Evolutionary conservation across 2,329 filamentous ascomycete genomes (phyloP), one percentile per base, ranked within the genome.

Genomic region (Fusarium nurragi): DNA sequence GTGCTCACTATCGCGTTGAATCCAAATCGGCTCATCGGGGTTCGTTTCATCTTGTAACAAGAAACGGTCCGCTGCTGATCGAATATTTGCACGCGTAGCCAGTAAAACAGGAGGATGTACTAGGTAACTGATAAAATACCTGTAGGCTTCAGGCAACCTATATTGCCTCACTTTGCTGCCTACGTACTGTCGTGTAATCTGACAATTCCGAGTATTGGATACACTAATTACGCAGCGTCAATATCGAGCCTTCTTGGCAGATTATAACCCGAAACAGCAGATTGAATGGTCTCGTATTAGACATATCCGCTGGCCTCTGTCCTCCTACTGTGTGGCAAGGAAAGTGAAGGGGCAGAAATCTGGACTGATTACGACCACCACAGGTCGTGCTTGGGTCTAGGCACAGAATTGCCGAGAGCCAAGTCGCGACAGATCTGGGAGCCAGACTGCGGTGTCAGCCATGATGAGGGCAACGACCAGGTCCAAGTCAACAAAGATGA

Each of bases 371-470:
- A 13, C 21, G 25, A 50, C 46, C 37, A 55, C 19, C 19, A 49
- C 23, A 32, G 32, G 39, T 30, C 16, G 18, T 30, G 41, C 34
- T 46, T 22, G 52, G 40, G 37, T 22, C 62, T 58, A 49, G 62
- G 57, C 47, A 51, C 26, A 59, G 16, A 64, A 36, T 46, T 65
- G 63, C 47, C 57, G 43, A 56, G 49, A 53, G 57, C 53, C 57
- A 63, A 65, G 62, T 45, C 37, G 44, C 28, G 47, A 63, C 36
- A 21, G 40, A 23, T 22, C 26, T 30, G 22, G 19, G 30, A 21
- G 21, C 28, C 12, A 55, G 18, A 30, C 16, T 51, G 18, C 16
- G 23, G 43, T 46, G n/a, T 48, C 23, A 38, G 32, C 32, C 22
- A 30, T 48, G 34, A 48, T 26, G 14, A 43, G 18, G 22, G 18